Conservation (phyloP, 176 grass and related monocot genomes). For the Oropetium thomaeum region DNA sequence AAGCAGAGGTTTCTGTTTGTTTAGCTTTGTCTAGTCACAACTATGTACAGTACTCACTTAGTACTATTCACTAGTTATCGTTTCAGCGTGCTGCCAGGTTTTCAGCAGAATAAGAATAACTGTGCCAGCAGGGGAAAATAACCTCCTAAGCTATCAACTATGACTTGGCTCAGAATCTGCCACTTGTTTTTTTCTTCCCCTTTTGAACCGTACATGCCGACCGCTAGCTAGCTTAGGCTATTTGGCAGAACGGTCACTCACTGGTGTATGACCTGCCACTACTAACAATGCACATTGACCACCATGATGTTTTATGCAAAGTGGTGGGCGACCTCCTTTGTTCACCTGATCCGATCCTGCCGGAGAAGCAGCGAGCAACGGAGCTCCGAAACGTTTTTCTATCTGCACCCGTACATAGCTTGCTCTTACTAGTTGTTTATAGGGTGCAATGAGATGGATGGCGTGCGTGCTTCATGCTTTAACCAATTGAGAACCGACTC, state of each 20-base stretch:
- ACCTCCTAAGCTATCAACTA: no score
- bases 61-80: no score
- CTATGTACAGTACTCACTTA: no score
- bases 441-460: neutral
- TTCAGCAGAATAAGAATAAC: no score
- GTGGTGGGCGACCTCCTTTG: constrained; percentile 27
- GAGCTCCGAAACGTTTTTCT: neutral
- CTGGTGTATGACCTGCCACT: neutral
- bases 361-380: constrained; percentile 36
- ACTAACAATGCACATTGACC: neutral
- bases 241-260: neutral
- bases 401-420: neutral
- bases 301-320: neutral
- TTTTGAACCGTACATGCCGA: no score
- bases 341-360: constrained; percentile 20
- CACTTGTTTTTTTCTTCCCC: no score
- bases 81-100: no score
- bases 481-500: neutral
- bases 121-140: no score
- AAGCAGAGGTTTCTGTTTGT: no score
- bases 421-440: neutral
- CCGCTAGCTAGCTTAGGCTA: neutral
- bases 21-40: no score
- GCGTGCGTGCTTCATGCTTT: neutral
- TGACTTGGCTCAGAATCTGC: no score